Percentiles rank a stretch among this genome's conserved stretches.
phyloP scores from a whole-genome alignment of 1,284 basidiomycete genomes.

The Trichosporon sp. region DNA sequence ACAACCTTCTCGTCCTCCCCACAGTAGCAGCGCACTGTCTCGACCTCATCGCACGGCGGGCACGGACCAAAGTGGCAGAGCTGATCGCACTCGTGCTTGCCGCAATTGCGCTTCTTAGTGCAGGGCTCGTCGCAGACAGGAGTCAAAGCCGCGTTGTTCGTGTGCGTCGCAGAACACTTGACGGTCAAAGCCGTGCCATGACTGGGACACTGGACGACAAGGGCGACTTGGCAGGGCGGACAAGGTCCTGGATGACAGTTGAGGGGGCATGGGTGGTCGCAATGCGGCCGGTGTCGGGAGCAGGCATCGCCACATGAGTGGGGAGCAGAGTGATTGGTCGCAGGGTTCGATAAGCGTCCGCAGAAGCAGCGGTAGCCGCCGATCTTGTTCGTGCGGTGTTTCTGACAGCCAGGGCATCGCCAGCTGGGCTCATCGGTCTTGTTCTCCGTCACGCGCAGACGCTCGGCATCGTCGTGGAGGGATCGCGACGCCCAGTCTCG shows the following conservation, averaged over 20 bases:
- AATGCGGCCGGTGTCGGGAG: constrained; percentile 57
- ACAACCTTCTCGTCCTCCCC: constrained; percentile 61
- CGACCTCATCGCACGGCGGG: constrained; percentile 56
- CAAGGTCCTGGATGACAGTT: constrained; percentile 71
- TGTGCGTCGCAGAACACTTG: constrained; percentile 55
- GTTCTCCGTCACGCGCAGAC: constrained; percentile 18
- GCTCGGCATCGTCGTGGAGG: constrained; percentile 56
- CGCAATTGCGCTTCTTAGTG: constrained; percentile 57
- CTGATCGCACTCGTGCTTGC: constrained; percentile 56
- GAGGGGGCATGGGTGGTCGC: constrained; percentile 65
- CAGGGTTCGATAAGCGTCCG: constrained; percentile 64
- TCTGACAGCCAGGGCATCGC: constrained; percentile 83
- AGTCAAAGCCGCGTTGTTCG: constrained; percentile 44
- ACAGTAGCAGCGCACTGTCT: constrained; percentile 66
- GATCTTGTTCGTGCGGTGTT: constrained; percentile 61
- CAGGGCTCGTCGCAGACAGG: constrained; percentile 67
- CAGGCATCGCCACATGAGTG: constrained; percentile 78
- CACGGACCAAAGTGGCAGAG: constrained; percentile 71
- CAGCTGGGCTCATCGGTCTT: constrained; percentile 55
- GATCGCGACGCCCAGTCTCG: constrained; percentile 73
- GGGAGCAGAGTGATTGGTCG: constrained; percentile 64
- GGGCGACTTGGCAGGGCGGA: constrained; percentile 59
- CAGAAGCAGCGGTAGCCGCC: constrained; percentile 80
- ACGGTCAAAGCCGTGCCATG: constrained; percentile 58
- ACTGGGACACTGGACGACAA: constrained; percentile 61